A percentile compares a stretch with the other conserved stretches of the same genome.
These are phyloP conservation scores for Apiospora hydei DNA, from an alignment of 2,329 filamentous ascomycete genomes.

Conservation along the genomic window DNA sequence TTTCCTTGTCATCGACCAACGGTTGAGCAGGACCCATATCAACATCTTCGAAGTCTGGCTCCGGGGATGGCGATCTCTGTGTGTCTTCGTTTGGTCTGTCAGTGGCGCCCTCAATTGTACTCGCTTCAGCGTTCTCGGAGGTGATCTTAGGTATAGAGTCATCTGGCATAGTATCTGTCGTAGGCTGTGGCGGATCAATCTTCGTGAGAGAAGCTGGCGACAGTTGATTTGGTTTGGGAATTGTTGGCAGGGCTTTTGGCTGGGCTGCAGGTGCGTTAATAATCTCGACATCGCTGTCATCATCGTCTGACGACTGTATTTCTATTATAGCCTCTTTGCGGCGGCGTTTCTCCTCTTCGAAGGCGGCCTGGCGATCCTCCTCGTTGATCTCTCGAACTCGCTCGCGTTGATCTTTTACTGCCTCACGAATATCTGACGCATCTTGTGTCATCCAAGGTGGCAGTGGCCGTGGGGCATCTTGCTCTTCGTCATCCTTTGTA, in stretches of 20 bases:
- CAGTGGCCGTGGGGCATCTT: conserved; percentile 59
- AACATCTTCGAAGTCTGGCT: conserved; percentile 44
- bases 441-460: conserved; percentile 76
- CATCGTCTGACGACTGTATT: conserved; percentile 68
- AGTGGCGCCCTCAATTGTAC: conserved; percentile 26
- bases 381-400: conserved; percentile 68
- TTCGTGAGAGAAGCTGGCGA: conserved; percentile 35
- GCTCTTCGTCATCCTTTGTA: conserved; percentile 54
- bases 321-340: conserved; percentile 62
- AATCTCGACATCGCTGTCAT: conserved; percentile 65
- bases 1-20: conserved; percentile 24
- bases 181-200: conserved; percentile 32
- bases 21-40: background rate
- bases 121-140: background rate
- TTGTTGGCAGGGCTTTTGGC: conserved; percentile 28
- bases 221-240: conserved; percentile 21
- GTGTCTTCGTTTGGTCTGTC: background rate
- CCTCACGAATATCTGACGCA: conserved; percentile 70
- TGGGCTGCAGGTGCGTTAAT: conserved; percentile 56
- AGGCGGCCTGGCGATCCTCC: conserved; percentile 64
- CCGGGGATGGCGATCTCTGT: conserved; percentile 31
- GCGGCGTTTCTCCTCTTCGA: conserved; percentile 59
- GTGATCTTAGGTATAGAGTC: conserved; percentile 5
- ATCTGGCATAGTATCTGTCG: conserved; percentile 20
- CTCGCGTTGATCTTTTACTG: conserved; percentile 64